phyloP scores from a whole-genome alignment of 106 monocot species.

The Acanthochlamys bracteata region DNA sequence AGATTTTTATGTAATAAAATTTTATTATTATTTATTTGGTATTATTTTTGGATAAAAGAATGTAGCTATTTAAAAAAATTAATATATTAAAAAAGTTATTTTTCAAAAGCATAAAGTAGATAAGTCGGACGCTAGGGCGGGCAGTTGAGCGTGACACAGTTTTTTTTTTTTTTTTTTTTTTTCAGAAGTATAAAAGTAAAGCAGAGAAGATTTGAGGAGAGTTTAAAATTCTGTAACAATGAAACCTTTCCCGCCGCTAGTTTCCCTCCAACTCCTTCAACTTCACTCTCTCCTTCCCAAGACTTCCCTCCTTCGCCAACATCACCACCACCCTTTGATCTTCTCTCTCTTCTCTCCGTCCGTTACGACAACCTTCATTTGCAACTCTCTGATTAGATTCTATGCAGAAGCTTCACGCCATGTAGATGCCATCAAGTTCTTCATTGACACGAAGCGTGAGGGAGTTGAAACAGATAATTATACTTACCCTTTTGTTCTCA shows the following conservation, averaged over 20 bases:
- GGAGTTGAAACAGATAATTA: constrained; percentile 14
- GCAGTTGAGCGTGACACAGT: too few species aligned
- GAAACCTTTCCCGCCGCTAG: not conserved
- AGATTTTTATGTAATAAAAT: too few species aligned
- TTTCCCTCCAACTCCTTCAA: constrained; percentile 20
- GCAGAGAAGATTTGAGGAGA: too few species aligned
- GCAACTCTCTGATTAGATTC: constrained; percentile 16
- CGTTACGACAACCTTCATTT: constrained; percentile 4
- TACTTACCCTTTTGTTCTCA: constrained; percentile 29
- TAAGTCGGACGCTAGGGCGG: too few species aligned
- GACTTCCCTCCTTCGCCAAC: constrained; percentile 7
- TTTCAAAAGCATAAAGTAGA: too few species aligned
- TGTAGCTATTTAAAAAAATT: too few species aligned
- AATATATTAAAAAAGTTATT: too few species aligned
- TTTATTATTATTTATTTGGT: too few species aligned
- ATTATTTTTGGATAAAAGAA: too few species aligned
- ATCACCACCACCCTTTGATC: constrained; percentile 2
- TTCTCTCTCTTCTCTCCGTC: constrained; percentile 1
- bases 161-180: too few species aligned
- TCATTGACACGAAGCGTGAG: not conserved
- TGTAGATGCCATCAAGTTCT: constrained; percentile 9
- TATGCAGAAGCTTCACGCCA: constrained; percentile 1
- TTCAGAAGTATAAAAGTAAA: too few species aligned
- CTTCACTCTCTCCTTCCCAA: constrained; percentile 30
- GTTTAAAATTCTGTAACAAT: not conserved